Conservation (phyloP, 2,329 filamentous ascomycete genomes). For the Dactylellina cionopaga region DNA sequence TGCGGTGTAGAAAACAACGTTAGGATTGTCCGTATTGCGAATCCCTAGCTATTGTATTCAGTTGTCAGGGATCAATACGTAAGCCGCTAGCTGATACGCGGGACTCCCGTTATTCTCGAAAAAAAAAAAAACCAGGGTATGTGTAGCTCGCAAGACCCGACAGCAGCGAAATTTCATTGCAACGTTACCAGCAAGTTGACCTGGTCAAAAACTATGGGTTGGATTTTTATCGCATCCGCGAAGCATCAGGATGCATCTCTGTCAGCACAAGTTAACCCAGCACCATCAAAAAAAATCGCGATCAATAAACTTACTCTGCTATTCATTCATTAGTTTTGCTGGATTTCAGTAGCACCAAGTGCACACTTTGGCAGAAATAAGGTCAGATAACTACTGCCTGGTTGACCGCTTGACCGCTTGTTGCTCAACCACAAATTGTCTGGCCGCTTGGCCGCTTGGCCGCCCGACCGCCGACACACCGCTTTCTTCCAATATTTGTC, state of each 20-base stretch:
- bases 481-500: neutral
- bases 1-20: too few relatives aligned
- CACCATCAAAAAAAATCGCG: too few relatives aligned
- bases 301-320: too few relatives aligned
- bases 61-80: neutral
- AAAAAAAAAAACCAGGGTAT: neutral
- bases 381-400: too few relatives aligned
- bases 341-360: too few relatives aligned
- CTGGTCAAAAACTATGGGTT: neutral
- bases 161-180: neutral
- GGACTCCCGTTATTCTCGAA: neutral
- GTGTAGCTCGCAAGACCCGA: neutral
- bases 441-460: constrained; percentile 15
- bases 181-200: neutral
- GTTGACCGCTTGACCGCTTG: constrained; percentile 9
- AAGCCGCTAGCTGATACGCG: neutral
- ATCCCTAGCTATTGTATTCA: too few relatives aligned
- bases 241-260: too few relatives aligned
- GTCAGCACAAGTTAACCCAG: too few relatives aligned
- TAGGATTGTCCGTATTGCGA: too few relatives aligned
- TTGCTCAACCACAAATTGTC: too few relatives aligned
- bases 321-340: too few relatives aligned
- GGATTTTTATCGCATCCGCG: neutral
- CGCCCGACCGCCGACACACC: constrained; percentile 9
- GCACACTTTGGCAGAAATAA: too few relatives aligned